Percentiles rank a stretch among this genome's conserved stretches.
These are phyloP conservation scores for Chalciporus sp. DNA, from an alignment of 1,284 basidiomycete genomes.

Conservation along the genomic window DNA sequence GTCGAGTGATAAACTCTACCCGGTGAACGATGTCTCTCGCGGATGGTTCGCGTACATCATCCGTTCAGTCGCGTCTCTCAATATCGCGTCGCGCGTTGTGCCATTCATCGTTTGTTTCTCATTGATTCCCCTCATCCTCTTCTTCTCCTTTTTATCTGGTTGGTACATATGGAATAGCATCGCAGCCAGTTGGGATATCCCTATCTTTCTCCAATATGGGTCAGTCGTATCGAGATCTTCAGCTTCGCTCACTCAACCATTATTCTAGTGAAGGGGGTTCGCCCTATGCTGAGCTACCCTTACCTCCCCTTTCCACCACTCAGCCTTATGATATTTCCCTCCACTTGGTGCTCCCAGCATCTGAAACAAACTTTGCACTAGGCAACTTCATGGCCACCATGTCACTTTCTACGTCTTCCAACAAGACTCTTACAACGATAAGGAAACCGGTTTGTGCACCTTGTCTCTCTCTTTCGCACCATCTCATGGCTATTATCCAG, in stretches of 20 bases:
- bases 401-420: slow-evolving; percentile 55
- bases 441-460: slow-evolving; percentile 63
- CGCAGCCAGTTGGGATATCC: slow-evolving; percentile 66
- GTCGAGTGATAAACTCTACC: slow-evolving; percentile 1
- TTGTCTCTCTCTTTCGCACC: not conserved
- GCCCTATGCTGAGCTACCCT: slow-evolving; percentile 58
- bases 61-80: slow-evolving; percentile 48
- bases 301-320: slow-evolving; percentile 53
- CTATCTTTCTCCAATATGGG: slow-evolving; percentile 77
- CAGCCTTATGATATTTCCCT: slow-evolving; percentile 75
- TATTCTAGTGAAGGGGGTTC: slow-evolving; percentile 55
- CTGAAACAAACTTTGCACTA: slow-evolving; percentile 66
- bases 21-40: not conserved
- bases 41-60: slow-evolving; percentile 30
- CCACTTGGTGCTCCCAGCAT: slow-evolving; percentile 64
- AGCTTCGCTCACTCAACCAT: slow-evolving; percentile 6
- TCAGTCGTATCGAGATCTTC: slow-evolving; percentile 37
- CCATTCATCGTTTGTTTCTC: slow-evolving; percentile 60
- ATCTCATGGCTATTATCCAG: slow-evolving; percentile 40
- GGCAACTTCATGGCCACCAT: slow-evolving; percentile 81
- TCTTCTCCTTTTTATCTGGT: slow-evolving; percentile 65
- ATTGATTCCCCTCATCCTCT: slow-evolving; percentile 61
- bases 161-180: slow-evolving; percentile 71
- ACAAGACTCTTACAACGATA: slow-evolving; percentile 58
- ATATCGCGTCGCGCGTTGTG: slow-evolving; percentile 55